A percentile compares a stretch with the other conserved stretches of the same genome.
Conservation (phyloP, 2,329 filamentous ascomycete genomes). For the Beauveria sp. region DNA sequence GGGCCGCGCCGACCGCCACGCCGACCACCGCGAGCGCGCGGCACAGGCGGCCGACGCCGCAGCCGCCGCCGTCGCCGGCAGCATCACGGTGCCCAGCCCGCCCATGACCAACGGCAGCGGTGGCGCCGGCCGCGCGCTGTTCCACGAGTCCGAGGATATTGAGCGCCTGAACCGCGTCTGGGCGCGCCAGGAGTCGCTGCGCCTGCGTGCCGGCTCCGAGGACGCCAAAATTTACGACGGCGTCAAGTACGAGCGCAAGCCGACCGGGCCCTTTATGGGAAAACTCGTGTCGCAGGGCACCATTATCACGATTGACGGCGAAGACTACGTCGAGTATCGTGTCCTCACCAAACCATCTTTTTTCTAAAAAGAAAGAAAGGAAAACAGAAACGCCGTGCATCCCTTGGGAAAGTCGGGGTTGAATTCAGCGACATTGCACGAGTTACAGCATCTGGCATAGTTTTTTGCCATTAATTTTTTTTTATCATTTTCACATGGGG, state of each 20-base stretch:
- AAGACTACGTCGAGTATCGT: constrained; percentile 60
- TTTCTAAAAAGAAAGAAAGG: constrained; percentile 41
- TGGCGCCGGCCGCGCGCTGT: constrained; percentile 19
- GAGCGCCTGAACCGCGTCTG: constrained; percentile 48
- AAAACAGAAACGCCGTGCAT: not conserved
- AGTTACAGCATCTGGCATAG: not conserved
- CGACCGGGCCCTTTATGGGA: constrained; percentile 51
- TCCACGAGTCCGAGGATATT: constrained; percentile 42
- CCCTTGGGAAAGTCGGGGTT: not conserved
- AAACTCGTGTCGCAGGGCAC: constrained; percentile 56
- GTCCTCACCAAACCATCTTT: constrained; percentile 57
- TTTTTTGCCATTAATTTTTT: not conserved
- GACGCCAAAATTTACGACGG: constrained; percentile 51
- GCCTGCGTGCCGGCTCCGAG: constrained; percentile 34
- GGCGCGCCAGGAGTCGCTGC: constrained; percentile 43
- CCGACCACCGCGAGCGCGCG: constrained; percentile 32
- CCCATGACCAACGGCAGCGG: constrained; percentile 22
- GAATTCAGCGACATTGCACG: constrained; percentile 6
- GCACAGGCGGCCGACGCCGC: constrained; percentile 24
- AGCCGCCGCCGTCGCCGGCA: constrained; percentile 17
- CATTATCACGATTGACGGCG: constrained; percentile 57
- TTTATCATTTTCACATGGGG: not conserved
- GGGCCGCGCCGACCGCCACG: constrained; percentile 41
- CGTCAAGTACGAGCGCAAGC: constrained; percentile 55
- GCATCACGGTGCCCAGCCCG: constrained; percentile 13